Conservation (phyloP, 768 basidiomycete species). For the Sutorius australiensis region DNA sequence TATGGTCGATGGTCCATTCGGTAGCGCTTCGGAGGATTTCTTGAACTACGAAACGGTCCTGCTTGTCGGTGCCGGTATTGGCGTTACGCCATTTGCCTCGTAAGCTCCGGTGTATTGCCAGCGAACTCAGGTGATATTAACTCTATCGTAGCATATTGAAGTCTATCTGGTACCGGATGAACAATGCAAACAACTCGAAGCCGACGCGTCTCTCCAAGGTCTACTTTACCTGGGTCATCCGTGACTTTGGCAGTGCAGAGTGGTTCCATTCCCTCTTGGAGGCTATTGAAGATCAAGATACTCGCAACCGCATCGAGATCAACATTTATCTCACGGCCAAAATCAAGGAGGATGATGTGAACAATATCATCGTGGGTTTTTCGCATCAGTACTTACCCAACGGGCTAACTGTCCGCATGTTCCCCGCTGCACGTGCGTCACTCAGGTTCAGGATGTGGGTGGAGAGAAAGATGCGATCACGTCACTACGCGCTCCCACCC, state of each 20-base stretch:
- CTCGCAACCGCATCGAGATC: slow-evolving; percentile 82
- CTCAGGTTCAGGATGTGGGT: slow-evolving; percentile 81
- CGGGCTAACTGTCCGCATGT: background rate
- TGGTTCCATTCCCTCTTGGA: slow-evolving; percentile 94
- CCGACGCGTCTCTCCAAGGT: slow-evolving; percentile 85
- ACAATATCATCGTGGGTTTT: slow-evolving; percentile 75
- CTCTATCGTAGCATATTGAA: slow-evolving; percentile 63
- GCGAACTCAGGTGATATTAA: slow-evolving; percentile 1
- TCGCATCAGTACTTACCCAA: background rate
- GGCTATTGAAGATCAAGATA: slow-evolving; percentile 92
- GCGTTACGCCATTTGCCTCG: slow-evolving; percentile 95
- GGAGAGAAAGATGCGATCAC: slow-evolving; percentile 92
- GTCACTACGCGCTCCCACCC: slow-evolving; percentile 83
- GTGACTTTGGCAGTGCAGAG: slow-evolving; percentile 84
- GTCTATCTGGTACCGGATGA: slow-evolving; percentile 96
- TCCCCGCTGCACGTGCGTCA: background rate
- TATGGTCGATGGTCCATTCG: slow-evolving; percentile 97
- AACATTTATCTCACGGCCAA: slow-evolving; percentile 91
- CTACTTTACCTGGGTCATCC: slow-evolving; percentile 95
- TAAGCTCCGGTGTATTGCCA: slow-evolving; percentile 38
- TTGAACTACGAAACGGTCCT: slow-evolving; percentile 85
- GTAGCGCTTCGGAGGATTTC: slow-evolving; percentile 88
- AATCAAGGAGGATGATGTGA: slow-evolving; percentile 90
- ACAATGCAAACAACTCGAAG: slow-evolving; percentile 70
- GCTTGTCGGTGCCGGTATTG: slow-evolving; percentile 92